Conservation (phyloP, 257 asterid genomes). For the Catharanthus roseus region DNA sequence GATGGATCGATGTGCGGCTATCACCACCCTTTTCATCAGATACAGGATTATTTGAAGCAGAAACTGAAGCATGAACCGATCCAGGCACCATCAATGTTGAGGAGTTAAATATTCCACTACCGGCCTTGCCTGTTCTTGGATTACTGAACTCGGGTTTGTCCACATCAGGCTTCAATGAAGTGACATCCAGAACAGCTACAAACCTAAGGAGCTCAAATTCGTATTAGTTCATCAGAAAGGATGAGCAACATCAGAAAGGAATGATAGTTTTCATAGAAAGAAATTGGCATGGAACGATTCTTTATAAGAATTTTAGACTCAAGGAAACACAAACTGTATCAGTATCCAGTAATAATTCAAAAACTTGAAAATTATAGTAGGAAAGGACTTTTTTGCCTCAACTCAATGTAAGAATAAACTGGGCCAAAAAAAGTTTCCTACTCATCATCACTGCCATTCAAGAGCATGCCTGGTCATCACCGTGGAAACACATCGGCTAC, state of each 20-base stretch:
- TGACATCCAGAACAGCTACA: conserved; percentile 73
- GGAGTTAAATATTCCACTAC: conserved; percentile 57
- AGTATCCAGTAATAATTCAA: too few species aligned
- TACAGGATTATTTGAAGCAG: conserved; percentile 27
- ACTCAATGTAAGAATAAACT: not conserved
- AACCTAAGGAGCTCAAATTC: conserved; percentile 39
- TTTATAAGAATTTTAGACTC: not conserved
- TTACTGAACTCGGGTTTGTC: conserved; percentile 43
- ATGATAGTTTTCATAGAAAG: not conserved
- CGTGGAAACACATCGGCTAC: not conserved
- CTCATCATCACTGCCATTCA: not conserved
- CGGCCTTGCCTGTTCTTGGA: conserved; percentile 33
- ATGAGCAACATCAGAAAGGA: not conserved
- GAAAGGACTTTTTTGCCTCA: not conserved
- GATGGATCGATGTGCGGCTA: conserved; percentile 21
- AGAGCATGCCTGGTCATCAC: not conserved
- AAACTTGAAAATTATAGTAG: not conserved
- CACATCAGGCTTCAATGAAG: conserved; percentile 70
- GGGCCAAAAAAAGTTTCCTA: not conserved
- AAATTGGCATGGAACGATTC: not conserved
- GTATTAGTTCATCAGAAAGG: not conserved
- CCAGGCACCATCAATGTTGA: conserved; percentile 87
- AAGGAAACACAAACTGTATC: not conserved
- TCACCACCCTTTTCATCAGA: conserved; percentile 26
- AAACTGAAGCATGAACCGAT: conserved; percentile 42